phyloP scores from a whole-genome alignment of 2,329 filamentous ascomycete genomes.

The Cladophialophora exuberans region DNA sequence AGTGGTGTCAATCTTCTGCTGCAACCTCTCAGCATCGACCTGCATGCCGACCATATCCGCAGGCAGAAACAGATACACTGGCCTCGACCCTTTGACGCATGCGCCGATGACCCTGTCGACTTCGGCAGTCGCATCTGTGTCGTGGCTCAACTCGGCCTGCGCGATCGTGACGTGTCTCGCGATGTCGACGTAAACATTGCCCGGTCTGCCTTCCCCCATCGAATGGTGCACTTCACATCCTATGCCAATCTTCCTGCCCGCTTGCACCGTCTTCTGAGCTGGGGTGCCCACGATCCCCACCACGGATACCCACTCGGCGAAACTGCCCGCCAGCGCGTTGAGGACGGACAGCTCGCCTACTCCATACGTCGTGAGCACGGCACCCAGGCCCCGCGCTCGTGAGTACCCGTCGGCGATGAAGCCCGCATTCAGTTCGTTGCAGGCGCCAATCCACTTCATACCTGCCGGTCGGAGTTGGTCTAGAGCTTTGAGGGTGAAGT shows the following conservation, averaged over 20 bases:
- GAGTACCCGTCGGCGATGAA: slow-evolving; percentile 81
- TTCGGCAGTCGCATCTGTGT: slow-evolving; percentile 48
- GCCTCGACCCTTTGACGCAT: slow-evolving; percentile 55
- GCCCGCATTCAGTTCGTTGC: slow-evolving; percentile 65
- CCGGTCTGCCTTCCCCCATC: slow-evolving; percentile 53
- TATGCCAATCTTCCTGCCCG: slow-evolving; percentile 45
- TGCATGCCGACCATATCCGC: slow-evolving; percentile 52
- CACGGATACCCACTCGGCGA: slow-evolving; percentile 61
- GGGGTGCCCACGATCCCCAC: slow-evolving; percentile 65
- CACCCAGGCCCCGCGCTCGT: slow-evolving; percentile 50
- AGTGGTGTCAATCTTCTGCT: slow-evolving; percentile 64
- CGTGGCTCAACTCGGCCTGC: slow-evolving; percentile 51
- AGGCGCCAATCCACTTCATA: slow-evolving; percentile 63
- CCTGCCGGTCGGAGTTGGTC: slow-evolving; percentile 59
- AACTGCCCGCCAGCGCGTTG: slow-evolving; percentile 47
- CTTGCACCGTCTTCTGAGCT: slow-evolving; percentile 51
- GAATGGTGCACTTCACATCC: slow-evolving; percentile 41
- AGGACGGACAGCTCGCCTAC: slow-evolving; percentile 55
- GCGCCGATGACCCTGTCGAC: slow-evolving; percentile 56
- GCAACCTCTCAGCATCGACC: slow-evolving; percentile 67
- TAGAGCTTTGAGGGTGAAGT: slow-evolving; percentile 49
- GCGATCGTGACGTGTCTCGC: slow-evolving; percentile 52
- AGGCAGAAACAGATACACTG: slow-evolving; percentile 60
- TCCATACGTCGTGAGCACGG: slow-evolving; percentile 61
- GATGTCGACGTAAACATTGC: slow-evolving; percentile 55